Evolutionary conservation across 495 filamentous ascomycete species (phyloP).

Genomic region (Xylaria cubensis): DNA sequence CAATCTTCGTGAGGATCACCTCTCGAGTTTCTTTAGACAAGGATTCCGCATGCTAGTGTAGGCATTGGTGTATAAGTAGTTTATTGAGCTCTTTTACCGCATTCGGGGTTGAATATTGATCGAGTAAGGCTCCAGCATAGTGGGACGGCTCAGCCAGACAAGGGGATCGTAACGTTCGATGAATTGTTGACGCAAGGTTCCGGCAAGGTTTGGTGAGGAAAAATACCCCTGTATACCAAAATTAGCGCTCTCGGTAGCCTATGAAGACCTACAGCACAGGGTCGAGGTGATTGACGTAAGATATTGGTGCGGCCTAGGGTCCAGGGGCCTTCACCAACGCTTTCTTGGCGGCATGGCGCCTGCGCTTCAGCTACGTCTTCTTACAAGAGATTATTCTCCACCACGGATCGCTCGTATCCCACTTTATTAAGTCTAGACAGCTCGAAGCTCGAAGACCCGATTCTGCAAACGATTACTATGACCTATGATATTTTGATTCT

Average conservation of each 20-base stretch:
- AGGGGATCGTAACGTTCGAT: constrained; percentile 11
- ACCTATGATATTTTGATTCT: neutral
- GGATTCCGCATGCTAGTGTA: neutral
- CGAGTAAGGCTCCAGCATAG: constrained; percentile 2
- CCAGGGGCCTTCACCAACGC: neutral
- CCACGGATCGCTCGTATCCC: neutral
- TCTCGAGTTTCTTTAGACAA: neutral
- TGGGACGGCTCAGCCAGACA: constrained; percentile 13
- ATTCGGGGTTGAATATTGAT: constrained; percentile 16
- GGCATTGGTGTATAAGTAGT: neutral
- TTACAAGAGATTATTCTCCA: neutral
- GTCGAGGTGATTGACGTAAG: constrained; percentile 4
- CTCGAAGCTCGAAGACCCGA: neutral
- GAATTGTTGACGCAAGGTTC: constrained; percentile 5
- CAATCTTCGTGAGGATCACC: neutral
- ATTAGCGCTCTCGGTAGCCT: constrained; percentile 3
- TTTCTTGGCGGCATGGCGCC: constrained; percentile 9
- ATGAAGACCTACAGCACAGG: constrained; percentile 14
- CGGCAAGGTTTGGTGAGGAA: constrained; percentile 1
- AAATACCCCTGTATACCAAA: constrained; percentile 10
- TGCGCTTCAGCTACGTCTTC: constrained; percentile 9
- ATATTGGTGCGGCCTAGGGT: constrained; percentile 4
- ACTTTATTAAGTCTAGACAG: constrained; percentile 8
- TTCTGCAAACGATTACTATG: neutral
- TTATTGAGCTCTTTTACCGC: neutral